Base-by-base conservation (phyloP, 23 red algal genomes). In the Gracilaria gracilis region DNA sequence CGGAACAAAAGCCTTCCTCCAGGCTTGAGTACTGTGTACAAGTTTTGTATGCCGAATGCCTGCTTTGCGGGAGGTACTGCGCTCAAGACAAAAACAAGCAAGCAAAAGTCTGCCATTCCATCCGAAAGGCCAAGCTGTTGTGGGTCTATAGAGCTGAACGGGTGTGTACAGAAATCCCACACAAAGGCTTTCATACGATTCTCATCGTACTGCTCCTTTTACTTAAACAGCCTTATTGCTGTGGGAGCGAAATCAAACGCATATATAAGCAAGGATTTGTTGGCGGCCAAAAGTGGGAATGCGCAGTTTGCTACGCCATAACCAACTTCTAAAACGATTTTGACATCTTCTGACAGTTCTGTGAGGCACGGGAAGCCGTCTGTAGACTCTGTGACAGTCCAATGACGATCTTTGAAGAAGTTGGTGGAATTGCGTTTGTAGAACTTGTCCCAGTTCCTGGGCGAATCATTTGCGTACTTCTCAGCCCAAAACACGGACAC, bases 231-330 rank as follows among this genome's bases (percentile, higher is more conserved):
- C 11, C 46, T 33, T 9, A 98, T 49, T 20, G 95, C 95, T 21
- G 87, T 55, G 12, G 77, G 87, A 31, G 91, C 88, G 84, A 94
- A 98, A 59, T 98, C 95, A 74, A 94, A 92, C 6, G 91, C 95
- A 84, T 93, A 82, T 2, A 98, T 66, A 70, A 76, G 87, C 23
- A 91, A 32, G 27, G 48, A 59, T 34, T 82, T 55, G 25, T 97
- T 91, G 42, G 80, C 75, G 27, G 28, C 72, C 57, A 98, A 59
- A 47, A 98, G 72, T 28, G 95, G 95, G 31, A 94, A 89, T 32
- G 86, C 80, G 50, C 83, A 69, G 79, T 98, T 98, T 27, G 84
- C 95, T 40, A 94, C 95, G 42, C 95, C 95, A 34, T 91, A 98
- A 20, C 95, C 95, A 77, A 66, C 66, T 66, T 98, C 84, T 23